Evolutionary conservation across 2,329 filamentous ascomycete genomes (phyloP).

Genomic region (Corynespora cassiicola): DNA sequence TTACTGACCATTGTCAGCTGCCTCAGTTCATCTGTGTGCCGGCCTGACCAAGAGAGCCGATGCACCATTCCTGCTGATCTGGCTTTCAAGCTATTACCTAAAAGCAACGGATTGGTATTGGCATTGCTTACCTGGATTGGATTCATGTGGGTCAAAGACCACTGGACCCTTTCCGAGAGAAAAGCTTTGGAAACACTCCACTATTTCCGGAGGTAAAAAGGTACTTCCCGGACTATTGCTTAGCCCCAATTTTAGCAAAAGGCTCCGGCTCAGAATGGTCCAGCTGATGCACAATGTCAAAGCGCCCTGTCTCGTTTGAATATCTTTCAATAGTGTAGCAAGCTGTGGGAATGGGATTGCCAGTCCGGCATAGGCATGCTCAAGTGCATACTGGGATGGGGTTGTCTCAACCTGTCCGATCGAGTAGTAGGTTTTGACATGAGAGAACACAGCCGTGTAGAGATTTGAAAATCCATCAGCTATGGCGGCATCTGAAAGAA

Average conservation of each 20-base stretch:
- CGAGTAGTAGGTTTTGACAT: conserved; percentile 17
- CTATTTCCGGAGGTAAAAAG: conserved; percentile 19
- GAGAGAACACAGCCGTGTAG: conserved; percentile 8
- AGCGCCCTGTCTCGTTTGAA: conserved; percentile 8
- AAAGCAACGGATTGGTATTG: no score
- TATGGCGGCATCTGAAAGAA: conserved; percentile 6
- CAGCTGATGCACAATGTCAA: conserved; percentile 17
- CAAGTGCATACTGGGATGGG: conserved; percentile 9
- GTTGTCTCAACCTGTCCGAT: not conserved
- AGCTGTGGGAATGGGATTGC: conserved; percentile 13
- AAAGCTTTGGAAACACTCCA: conserved; percentile 21
- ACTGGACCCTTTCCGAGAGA: conserved; percentile 9
- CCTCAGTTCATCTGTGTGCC: no score
- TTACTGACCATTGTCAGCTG: no score
- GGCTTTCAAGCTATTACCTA: no score
- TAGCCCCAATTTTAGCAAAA: conserved; percentile 17
- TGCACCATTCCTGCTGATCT: no score
- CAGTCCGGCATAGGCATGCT: conserved; percentile 16
- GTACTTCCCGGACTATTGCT: conserved; percentile 17
- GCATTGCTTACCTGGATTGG: conserved; percentile 2
- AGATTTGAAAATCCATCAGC: conserved; percentile 10
- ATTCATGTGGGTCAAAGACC: conserved; percentile 7
- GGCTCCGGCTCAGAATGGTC: conserved; percentile 17
- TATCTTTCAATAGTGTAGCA: conserved; percentile 6
- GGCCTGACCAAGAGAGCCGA: no score